A percentile compares a stretch with the other conserved stretches of the same genome.
phyloP scores from a whole-genome alignment of 176 grass and related monocot species.

The Lolium multiflorum region DNA sequence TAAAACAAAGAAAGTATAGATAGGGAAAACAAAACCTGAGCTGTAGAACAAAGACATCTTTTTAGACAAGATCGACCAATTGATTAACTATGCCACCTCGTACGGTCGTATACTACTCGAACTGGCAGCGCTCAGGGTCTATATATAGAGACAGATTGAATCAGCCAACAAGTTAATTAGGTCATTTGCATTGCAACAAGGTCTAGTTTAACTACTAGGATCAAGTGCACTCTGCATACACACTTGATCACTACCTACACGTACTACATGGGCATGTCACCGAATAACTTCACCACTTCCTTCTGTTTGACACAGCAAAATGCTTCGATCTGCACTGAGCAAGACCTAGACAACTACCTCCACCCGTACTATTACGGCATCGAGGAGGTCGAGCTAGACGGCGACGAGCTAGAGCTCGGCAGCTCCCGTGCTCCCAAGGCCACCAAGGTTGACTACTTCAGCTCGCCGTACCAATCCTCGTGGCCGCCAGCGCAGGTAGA shows the following conservation, averaged over 20 bases:
- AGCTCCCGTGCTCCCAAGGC: conserved; percentile 36
- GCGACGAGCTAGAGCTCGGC: conserved; percentile 39
- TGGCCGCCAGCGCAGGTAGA: conserved; percentile 37
- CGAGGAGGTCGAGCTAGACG: conserved; percentile 43
- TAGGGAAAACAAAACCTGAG: conserved; percentile 26
- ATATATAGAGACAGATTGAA: conserved; percentile 19
- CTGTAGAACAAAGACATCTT: not conserved
- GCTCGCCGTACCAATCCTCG: conserved; percentile 43
- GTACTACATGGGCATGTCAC: conserved; percentile 26
- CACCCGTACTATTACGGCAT: conserved; percentile 10
- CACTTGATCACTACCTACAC: not conserved
- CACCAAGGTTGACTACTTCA: conserved; percentile 48
- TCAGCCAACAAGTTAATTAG: conserved; percentile 22
- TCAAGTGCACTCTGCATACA: not conserved
- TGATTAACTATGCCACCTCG: not conserved
- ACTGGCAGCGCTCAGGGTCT: not conserved
- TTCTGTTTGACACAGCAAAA: conserved; percentile 31
- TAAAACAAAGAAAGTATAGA: not conserved
- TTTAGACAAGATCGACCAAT: not conserved
- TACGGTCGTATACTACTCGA: not conserved
- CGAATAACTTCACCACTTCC: not conserved
- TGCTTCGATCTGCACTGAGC: conserved; percentile 8
- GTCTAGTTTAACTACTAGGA: not conserved
- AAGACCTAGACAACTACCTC: conserved; percentile 34
- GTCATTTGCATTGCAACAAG: conserved; percentile 28